Percentiles rank a stretch among this genome's conserved stretches.
Conservation (phyloP, 2,329 filamentous ascomycete genomes). For the Clonostachys solani region DNA sequence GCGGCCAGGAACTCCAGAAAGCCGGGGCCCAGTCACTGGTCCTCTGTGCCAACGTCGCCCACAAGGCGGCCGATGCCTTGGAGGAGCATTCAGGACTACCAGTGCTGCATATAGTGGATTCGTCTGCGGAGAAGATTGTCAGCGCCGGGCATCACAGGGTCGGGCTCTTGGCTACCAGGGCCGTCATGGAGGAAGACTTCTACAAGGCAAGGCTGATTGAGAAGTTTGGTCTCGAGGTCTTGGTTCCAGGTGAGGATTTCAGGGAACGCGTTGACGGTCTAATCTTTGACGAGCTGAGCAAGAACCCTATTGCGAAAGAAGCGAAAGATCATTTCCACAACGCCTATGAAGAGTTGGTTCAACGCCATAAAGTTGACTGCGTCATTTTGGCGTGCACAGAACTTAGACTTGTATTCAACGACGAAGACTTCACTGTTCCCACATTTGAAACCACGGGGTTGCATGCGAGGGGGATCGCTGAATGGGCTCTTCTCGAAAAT, state of each 20-base stretch:
- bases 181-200: slow-evolving; percentile 16
- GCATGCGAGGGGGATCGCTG: slow-evolving; percentile 13
- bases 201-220: slow-evolving; percentile 8
- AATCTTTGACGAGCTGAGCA: slow-evolving; percentile 14
- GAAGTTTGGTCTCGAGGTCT: slow-evolving; percentile 6
- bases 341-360: slow-evolving; percentile 4
- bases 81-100: slow-evolving; percentile 6
- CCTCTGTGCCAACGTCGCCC: slow-evolving; percentile 17
- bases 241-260: slow-evolving; percentile 5
- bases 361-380: no score
- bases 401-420: slow-evolving; percentile 11
- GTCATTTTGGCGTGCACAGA: slow-evolving; percentile 17
- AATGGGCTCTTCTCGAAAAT: slow-evolving; percentile 16
- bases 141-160: slow-evolving; percentile 7
- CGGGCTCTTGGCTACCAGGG: slow-evolving; percentile 11
- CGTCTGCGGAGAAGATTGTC: slow-evolving; percentile 9
- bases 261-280: slow-evolving; percentile 8
- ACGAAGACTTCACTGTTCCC: slow-evolving; percentile 6
- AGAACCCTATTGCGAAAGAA: slow-evolving; percentile 6
- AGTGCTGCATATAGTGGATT: slow-evolving; percentile 14
- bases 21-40: slow-evolving; percentile 15
- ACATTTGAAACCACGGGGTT: slow-evolving; percentile 13
- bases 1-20: slow-evolving; percentile 6
- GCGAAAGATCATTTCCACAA: slow-evolving; percentile 6
- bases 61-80: slow-evolving; percentile 9